A percentile compares a stretch with the other conserved stretches of the same genome.
phyloP scores from a whole-genome alignment of 495 filamentous ascomycete genomes.

The Aspergillus asperescens region DNA sequence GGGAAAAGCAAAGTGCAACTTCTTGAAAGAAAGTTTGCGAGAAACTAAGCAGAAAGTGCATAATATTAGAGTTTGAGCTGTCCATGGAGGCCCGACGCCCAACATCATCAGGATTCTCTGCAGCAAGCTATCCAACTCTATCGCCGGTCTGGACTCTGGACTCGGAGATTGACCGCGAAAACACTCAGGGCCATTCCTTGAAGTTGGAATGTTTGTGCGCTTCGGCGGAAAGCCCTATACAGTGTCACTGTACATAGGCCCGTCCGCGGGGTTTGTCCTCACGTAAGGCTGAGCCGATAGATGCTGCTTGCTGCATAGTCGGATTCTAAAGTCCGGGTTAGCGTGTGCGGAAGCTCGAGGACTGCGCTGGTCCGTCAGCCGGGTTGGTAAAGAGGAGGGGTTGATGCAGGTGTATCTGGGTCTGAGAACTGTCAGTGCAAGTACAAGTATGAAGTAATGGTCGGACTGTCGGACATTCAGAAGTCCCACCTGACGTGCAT shows the following conservation, averaged over 20 bases:
- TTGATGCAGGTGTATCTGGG: constrained; percentile 1
- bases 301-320: neutral
- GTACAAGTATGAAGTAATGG: too few species aligned
- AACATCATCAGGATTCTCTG: neutral
- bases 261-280: neutral
- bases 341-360: neutral
- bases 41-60: neutral
- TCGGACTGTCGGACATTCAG: too few species aligned
- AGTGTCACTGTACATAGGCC: neutral
- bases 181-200: neutral
- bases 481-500: neutral
- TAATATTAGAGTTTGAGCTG: neutral
- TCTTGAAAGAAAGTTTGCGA: too few species aligned
- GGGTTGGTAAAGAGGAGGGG: neutral
- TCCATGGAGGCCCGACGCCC: neutral
- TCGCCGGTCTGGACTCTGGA: neutral
- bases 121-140: neutral
- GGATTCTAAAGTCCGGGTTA: neutral
- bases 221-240: neutral
- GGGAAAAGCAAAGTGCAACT: too few species aligned
- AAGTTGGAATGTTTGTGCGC: neutral
- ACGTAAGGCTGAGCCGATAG: neutral
- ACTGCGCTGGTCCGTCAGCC: neutral
- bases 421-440: neutral
- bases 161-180: neutral